Evolutionary conservation across 1,139 yeast species (phyloP).

Genomic region (Meyerozyma athensensis): DNA sequence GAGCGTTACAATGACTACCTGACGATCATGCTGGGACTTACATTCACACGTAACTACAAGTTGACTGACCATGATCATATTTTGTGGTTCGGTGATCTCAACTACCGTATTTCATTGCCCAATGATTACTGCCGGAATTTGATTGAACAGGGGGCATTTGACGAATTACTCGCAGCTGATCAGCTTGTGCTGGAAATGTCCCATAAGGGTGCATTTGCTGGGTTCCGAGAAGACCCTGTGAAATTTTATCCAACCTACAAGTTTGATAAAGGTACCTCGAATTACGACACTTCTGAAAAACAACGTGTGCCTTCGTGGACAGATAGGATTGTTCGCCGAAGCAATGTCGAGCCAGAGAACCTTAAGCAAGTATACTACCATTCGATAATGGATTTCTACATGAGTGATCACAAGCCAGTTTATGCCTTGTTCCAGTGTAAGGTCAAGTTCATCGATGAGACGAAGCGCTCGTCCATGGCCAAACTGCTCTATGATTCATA

Average conservation of each 20-base stretch:
- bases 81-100: constrained; percentile 95
- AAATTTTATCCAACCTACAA: constrained; percentile 88
- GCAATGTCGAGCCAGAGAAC: constrained; percentile 32
- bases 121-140: constrained; percentile 69
- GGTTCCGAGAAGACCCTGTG: constrained; percentile 68
- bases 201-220: constrained; percentile 62
- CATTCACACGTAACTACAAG: constrained; percentile 66
- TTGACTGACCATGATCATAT: constrained; percentile 81
- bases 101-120: constrained; percentile 72
- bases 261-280: constrained; percentile 81
- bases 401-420: constrained; percentile 93
- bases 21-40: constrained; percentile 70
- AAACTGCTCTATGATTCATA: constrained; percentile 28
- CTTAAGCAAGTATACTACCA: constrained; percentile 57
- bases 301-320: constrained; percentile 97
- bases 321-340: constrained; percentile 66
- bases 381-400: constrained; percentile 48
- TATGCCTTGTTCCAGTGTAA: constrained; percentile 66
- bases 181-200: constrained; percentile 81
- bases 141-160: constrained; percentile 42
- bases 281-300: constrained; percentile 87
- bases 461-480: constrained; percentile 26
- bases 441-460: constrained; percentile 57
- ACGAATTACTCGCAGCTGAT: constrained; percentile 63
- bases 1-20: constrained; percentile 88